A percentile compares a stretch with the other conserved stretches of the same genome.
These are phyloP conservation scores for Hypoxylon sp. DNA, from an alignment of 2,329 filamentous ascomycete genomes.

Conservation along the genomic window DNA sequence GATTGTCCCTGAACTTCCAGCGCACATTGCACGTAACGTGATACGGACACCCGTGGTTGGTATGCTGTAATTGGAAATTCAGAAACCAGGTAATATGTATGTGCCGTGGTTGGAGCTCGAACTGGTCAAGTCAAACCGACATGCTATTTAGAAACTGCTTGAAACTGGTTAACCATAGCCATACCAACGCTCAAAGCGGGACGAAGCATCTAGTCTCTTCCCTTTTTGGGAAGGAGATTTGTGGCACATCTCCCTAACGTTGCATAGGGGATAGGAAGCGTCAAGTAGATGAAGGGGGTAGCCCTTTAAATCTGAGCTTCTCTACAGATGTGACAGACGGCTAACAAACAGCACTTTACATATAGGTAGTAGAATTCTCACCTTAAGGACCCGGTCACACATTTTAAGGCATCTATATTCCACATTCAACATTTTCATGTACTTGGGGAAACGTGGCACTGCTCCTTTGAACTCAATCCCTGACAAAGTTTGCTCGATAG, in stretches of 20 bases:
- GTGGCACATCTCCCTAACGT: constrained; percentile 37
- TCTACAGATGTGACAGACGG: constrained; percentile 34
- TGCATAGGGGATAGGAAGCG: constrained; percentile 39
- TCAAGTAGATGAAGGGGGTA: constrained; percentile 47
- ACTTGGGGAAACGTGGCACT: constrained; percentile 30
- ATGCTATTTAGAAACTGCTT: constrained; percentile 25
- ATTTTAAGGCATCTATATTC: constrained; percentile 18
- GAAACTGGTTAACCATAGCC: constrained; percentile 14
- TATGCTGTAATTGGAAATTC: constrained; percentile 22
- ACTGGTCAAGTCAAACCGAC: constrained; percentile 17
- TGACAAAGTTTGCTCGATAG: constrained; percentile 34
- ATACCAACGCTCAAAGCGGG: constrained; percentile 34
- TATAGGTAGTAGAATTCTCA: constrained; percentile 11
- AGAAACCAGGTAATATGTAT: constrained; percentile 7
- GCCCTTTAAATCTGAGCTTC: constrained; percentile 41
- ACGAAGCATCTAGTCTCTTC: constrained; percentile 39
- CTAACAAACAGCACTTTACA: constrained; percentile 30
- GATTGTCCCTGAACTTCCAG: constrained; percentile 27
- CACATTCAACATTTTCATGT: constrained; percentile 9
- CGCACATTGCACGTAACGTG: constrained; percentile 33
- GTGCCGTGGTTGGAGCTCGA: constrained; percentile 25
- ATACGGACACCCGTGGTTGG: constrained; percentile 22
- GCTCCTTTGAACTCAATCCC: constrained; percentile 19
- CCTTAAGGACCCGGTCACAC: constrained; percentile 7
- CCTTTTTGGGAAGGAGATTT: constrained; percentile 42